Evolutionary conservation across 768 basidiomycete species (phyloP).

Genomic region (Hericium alpestre): DNA sequence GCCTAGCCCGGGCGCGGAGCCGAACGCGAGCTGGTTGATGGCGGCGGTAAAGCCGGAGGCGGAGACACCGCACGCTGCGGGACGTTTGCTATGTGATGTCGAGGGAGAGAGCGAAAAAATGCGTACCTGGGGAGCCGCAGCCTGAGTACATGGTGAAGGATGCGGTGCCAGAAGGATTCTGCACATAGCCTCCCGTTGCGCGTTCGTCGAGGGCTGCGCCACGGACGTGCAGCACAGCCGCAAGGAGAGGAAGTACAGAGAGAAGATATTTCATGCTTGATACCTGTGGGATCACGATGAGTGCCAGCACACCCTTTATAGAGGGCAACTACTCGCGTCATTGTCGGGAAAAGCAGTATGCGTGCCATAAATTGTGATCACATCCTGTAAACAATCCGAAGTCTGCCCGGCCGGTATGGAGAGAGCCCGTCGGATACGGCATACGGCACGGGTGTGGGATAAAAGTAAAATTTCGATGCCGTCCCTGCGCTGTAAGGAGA

Average conservation of each 20-base stretch:
- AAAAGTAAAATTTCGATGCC: background rate
- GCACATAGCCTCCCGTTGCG: conserved; percentile 42
- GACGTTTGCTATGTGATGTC: background rate
- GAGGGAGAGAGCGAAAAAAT: background rate
- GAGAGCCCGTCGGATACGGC: background rate
- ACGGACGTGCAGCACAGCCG: background rate
- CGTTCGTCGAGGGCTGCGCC: background rate
- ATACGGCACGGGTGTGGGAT: background rate
- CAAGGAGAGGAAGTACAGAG: background rate
- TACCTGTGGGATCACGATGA: background rate
- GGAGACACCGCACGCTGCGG: conserved; percentile 39
- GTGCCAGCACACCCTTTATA: background rate
- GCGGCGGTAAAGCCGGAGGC: conserved; percentile 45
- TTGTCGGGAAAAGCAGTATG: background rate
- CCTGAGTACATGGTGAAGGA: conserved; percentile 49
- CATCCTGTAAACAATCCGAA: background rate
- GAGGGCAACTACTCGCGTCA: background rate
- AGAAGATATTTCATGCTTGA: background rate
- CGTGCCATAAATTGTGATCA: background rate
- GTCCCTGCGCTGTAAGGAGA: background rate
- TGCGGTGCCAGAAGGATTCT: conserved; percentile 39
- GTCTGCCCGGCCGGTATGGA: background rate
- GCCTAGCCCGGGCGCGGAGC: conserved; percentile 36
- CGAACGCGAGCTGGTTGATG: conserved; percentile 47
- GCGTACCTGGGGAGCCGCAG: conserved; percentile 36